Evolutionary conservation across 352 stramenopile species (phyloP), one percentile per base, ranked within the genome.

Genomic region (Globisporangium cylindrosporum): DNA sequence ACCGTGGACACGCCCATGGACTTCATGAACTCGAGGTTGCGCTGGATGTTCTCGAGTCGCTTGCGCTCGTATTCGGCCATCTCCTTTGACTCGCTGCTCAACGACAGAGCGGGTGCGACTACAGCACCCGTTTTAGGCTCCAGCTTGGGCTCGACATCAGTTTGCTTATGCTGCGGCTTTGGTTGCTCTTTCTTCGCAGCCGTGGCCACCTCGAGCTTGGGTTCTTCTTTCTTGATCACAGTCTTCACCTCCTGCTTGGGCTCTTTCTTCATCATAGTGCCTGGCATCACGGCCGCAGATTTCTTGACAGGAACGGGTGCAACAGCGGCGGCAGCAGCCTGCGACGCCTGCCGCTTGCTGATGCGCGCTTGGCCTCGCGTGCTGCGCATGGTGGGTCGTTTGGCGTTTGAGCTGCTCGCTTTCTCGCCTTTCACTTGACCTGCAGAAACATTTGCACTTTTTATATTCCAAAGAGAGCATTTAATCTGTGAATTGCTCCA

Each of bases 11-110:
- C 81, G 12, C 88, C 88, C 79, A 96, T 93, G 51, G 84, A 80
- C 60, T 80, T 76, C 86, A 96, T 93, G 66, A 94, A 92, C 29
- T 89, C 79, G 60, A 94, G 61, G 67, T 96, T 94, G 34, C 88
- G 85, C 75, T 89, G 75, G 61, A 96, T 94, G 67, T 96, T 96
- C 46, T 86, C 88, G 9, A 85, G 77, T 0, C 88, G 85, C 71
- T 90, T 91, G 70, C 82, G 81, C 73, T 96, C 88, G 59, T 96
- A 96, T 67, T 90, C 86, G 25, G 79, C 78, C 60, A 94, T 72
- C 27, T 51, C 73, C 55, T 71, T 56, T 25, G 14, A 46, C 54
- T 38, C 53, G 51, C 53, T 61, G 3, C 60, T 27, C 0, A 18
- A 2, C 7, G 15, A 20, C 43, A 24, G 18, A 51, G 18, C 6